Evolutionary conservation across 2,329 filamentous ascomycete genomes (phyloP).

Genomic region (Aureobasidium sp.): DNA sequence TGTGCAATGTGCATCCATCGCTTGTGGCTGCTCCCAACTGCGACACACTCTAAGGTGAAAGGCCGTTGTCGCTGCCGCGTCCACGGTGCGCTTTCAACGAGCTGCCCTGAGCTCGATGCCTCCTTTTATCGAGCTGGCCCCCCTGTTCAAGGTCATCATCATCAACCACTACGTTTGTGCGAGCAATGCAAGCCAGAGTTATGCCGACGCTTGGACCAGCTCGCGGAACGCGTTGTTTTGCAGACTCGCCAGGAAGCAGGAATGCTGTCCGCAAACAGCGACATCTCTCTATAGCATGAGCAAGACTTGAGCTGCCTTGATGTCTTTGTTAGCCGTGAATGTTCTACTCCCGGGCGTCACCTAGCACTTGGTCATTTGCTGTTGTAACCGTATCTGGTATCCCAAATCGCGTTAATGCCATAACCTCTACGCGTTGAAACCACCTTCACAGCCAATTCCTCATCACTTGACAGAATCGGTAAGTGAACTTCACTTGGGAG

Average conservation of each 20-base stretch:
- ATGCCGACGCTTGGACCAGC: conserved; percentile 8
- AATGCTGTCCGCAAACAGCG: conserved; percentile 11
- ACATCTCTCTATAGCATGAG: not conserved
- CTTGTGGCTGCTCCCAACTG: not conserved
- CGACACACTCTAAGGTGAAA: not conserved
- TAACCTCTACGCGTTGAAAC: not conserved
- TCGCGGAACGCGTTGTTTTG: conserved; percentile 10
- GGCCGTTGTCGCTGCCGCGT: not conserved
- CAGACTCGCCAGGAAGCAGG: not conserved
- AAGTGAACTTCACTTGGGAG: not conserved
- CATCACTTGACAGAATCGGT: not conserved
- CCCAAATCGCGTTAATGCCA: not conserved
- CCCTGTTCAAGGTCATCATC: not conserved
- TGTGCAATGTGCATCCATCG: conserved; percentile 3
- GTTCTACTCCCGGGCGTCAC: not conserved
- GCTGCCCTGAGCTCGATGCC: not conserved
- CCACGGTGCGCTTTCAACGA: not conserved
- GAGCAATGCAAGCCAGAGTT: conserved; percentile 7
- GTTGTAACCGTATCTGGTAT: not conserved
- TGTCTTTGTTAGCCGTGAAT: not conserved
- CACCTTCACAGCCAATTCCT: not conserved
- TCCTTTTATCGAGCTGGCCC: not conserved
- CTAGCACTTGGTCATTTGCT: not conserved
- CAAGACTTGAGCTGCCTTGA: not conserved
- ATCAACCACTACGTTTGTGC: not conserved